Base-by-base conservation (phyloP, 768 basidiomycete species). In the Russula ochroleuca region DNA sequence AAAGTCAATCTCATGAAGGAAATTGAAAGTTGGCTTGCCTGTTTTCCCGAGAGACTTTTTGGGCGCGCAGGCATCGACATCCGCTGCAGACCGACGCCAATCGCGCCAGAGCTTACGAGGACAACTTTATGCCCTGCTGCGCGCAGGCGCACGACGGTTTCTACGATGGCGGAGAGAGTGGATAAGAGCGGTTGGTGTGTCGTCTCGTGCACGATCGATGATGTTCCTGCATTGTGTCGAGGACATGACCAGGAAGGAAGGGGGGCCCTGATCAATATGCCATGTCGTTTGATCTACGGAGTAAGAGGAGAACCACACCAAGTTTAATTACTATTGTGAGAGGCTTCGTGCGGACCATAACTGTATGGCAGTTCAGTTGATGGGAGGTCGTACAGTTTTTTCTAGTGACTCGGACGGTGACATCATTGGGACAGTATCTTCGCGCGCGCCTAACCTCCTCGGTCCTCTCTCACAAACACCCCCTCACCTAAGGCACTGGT, bases 21-120 rank as follows among this genome's bases (percentile, higher is more conserved):
- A 37, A 52, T 55, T 13, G 19, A 14, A 23, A 14, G 2, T 57
- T 19, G 17, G 75, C 84, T 67, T 69, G 89, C 94, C 83, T 98
- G 95, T 76, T 95, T 97, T 56, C 92, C 92, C 2, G 89, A 86
- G 23, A 99, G 76, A 64, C 81, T 87, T 69, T 95, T 96, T 3
- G 94, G 92, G 58, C 83, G 80, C 57, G 82, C 85, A 14, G 86
- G 79, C 64, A 97, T 75, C 40, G 85, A 81, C 97, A 99, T 98
- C 45, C 94, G 81, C 73, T 94, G 88, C 64, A 98, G 74, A 0
- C 97, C 97, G 19, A 98, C 92, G 0, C 88, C 97, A 63, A 98
- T 98, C n/a, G 97, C 97, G 1, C 97, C 97, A 23, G 94, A 97
- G 70, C 90, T 94, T 63, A 97, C 94, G 13, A 99, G 84, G 5